These are phyloP conservation scores for Suillus discolor DNA, from an alignment of 768 basidiomycete species.

Conservation along the genomic window DNA sequence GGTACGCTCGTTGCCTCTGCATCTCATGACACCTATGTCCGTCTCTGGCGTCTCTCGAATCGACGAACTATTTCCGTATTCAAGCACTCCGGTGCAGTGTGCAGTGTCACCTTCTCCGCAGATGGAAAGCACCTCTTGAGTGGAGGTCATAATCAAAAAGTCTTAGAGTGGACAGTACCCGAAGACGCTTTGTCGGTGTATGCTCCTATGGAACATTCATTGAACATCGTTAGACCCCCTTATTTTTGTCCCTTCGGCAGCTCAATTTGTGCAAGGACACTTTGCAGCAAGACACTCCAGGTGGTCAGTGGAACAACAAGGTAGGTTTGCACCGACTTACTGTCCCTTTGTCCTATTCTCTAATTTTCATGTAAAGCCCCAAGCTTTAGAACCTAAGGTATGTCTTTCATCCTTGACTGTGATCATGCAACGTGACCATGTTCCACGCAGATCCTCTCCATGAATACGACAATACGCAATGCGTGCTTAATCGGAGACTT, in stretches of 20 bases:
- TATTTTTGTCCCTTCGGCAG: too few relatives aligned
- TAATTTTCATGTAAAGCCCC: too few relatives aligned
- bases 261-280: too few relatives aligned
- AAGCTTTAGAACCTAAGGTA: too few relatives aligned
- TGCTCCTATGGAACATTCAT: too few relatives aligned
- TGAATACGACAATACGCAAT: background rate
- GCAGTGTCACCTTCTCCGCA: background rate
- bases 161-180: background rate
- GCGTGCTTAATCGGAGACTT: background rate
- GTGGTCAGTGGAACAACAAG: background rate
- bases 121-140: background rate
- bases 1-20: background rate
- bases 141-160: background rate
- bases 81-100: background rate
- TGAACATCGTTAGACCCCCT: too few relatives aligned
- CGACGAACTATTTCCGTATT: background rate
- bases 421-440: background rate
- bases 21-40: background rate
- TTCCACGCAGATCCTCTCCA: background rate
- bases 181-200: too few relatives aligned
- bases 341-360: too few relatives aligned
- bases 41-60: background rate
- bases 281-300: too few relatives aligned
- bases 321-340: background rate
- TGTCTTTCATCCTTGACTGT: too few relatives aligned